Base-by-base conservation (phyloP, 345 rosid genomes). In the Limnanthes douglasii region DNA sequence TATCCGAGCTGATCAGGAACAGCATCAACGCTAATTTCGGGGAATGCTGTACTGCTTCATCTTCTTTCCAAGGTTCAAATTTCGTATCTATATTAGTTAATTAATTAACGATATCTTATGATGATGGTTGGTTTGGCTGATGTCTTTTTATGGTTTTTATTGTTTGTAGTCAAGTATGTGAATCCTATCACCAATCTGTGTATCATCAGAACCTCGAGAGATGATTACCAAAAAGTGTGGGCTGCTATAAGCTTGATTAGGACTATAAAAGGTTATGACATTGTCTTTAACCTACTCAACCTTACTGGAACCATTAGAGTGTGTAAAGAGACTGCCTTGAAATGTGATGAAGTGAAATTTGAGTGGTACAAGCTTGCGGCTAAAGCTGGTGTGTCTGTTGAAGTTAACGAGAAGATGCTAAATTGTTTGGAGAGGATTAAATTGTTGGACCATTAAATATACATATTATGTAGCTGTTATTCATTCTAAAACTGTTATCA, bases 291-390 rank as follows among this genome's bases (percentile, higher is more conserved):
- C 44, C 53, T 83, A 46, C 66, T 88, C 15, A 70, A 79, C 48
- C 48, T 74, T 11, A 76, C 76, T 31, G 94, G 90, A 34, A 73
- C 73, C 16, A 57, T 76, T 20, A 68, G 43, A 57, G 81, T 92
- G 14, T 79, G 93, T 55, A 79, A 45, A 63, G 62, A 38, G 7
- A 63, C 69, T 11, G 90, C 82, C 0, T 45, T 76, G 64, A 74
- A 77, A 65, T 83, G 81, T 34, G 97, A 83, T n/a, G 76, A 63
- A 18, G 44, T 49, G 22, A 88, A 83, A 43, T 83, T 79, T 40
- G 76, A 74, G 45, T 86, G 76, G 17, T 49, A 67, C 62, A 75
- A 59, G 56, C 72, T 74, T 17, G 41, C 37, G 3, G 57, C 16
- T 15, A 62, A 85, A 8, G 50, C 56, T 5, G 39, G 20, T 7